A percentile compares a stretch with the other conserved stretches of the same genome.
These are phyloP conservation scores for Exophiala alcalophila DNA, from an alignment of 2,329 filamentous ascomycete genomes.

Conservation along the genomic window DNA sequence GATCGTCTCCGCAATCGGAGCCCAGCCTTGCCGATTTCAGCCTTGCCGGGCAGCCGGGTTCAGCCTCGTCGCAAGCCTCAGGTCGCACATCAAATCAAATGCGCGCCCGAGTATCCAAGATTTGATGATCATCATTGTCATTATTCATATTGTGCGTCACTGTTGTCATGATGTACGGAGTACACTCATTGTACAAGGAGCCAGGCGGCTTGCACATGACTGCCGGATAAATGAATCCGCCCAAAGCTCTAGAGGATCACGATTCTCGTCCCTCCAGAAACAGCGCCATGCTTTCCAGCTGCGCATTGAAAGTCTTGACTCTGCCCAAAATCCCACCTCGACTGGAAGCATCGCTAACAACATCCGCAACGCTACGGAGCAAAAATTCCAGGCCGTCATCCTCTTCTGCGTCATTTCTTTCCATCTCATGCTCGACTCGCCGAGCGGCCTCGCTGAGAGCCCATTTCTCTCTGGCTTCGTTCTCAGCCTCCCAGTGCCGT, in stretches of 20 bases:
- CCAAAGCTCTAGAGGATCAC: slow-evolving; percentile 6
- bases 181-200: too few relatives aligned
- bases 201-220: too few relatives aligned
- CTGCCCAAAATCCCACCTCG: slow-evolving; percentile 43
- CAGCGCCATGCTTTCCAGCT: slow-evolving; percentile 39
- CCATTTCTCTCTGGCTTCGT: slow-evolving; percentile 32
- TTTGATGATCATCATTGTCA: too few relatives aligned
- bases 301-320: slow-evolving; percentile 43
- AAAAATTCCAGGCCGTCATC: slow-evolving; percentile 42
- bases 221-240: too few relatives aligned
- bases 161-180: too few relatives aligned
- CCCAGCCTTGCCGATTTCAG: neutral
- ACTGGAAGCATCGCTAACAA: slow-evolving; percentile 41
- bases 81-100: neutral
- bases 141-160: too few relatives aligned
- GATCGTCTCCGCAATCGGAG: slow-evolving; percentile 19
- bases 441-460: slow-evolving; percentile 34
- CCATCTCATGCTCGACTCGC: slow-evolving; percentile 42
- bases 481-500: slow-evolving; percentile 41
- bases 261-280: slow-evolving; percentile 17
- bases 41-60: neutral
- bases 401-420: slow-evolving; percentile 35
- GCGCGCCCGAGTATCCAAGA: neutral
- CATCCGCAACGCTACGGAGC: slow-evolving; percentile 41
- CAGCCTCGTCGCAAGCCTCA: neutral